Evolutionary conservation across 2,329 filamentous ascomycete species (phyloP).

Genomic region (Penicillium sp.): DNA sequence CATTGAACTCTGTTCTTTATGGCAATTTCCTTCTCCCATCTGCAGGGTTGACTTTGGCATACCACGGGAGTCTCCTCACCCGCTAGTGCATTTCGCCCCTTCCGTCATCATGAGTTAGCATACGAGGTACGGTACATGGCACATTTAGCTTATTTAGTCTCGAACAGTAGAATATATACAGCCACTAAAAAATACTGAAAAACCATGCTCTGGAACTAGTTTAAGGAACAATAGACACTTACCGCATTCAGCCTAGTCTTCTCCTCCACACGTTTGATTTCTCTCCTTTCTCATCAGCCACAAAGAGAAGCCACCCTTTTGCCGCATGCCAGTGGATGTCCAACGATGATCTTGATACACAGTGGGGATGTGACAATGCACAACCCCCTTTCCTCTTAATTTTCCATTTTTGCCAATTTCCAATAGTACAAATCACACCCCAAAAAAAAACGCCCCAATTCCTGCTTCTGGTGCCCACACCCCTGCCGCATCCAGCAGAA

Average conservation of each 20-base stretch:
- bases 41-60: conserved; percentile 22
- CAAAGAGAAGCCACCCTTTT: conserved; percentile 9
- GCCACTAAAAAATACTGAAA: neutral
- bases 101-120: conserved; percentile 21
- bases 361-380: conserved; percentile 16
- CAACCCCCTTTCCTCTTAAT: conserved; percentile 2
- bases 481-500: conserved; percentile 11
- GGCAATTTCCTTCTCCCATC: neutral
- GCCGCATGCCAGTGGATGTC: conserved; percentile 13
- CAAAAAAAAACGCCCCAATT: neutral
- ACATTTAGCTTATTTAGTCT: neutral
- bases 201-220: neutral
- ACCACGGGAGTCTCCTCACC: conserved; percentile 9
- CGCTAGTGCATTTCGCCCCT: conserved; percentile 24
- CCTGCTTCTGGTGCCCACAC: neutral
- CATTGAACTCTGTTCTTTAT: neutral
- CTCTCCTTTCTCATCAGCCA: conserved; percentile 8
- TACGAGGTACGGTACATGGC: neutral
- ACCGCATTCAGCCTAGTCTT: conserved; percentile 11
- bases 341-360: conserved; percentile 14
- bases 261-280: conserved; percentile 8
- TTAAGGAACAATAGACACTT: neutral
- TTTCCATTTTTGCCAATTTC: neutral
- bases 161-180: neutral
- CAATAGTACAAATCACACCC: neutral